Percentiles rank a stretch among this genome's conserved stretches.
These are phyloP conservation scores for Russula vinacea DNA, from an alignment of 768 basidiomycete genomes.

Conservation along the genomic window DNA sequence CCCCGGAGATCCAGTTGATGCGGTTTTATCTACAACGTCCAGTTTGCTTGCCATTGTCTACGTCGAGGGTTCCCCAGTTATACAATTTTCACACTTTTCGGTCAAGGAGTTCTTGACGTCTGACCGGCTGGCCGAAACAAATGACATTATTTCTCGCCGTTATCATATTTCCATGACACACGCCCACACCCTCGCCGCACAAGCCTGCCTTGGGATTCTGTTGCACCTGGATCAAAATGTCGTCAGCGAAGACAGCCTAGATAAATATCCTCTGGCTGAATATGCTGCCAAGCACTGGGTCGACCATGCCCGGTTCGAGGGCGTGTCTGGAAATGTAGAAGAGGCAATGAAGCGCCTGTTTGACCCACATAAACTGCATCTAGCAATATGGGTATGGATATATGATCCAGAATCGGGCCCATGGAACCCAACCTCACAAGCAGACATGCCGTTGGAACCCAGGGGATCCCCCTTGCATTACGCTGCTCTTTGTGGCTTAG, in stretches of 20 bases:
- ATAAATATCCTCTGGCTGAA: background rate
- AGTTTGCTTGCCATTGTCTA: background rate
- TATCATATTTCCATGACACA: background rate
- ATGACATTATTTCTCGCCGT: background rate
- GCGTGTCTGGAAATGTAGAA: background rate
- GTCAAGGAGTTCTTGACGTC: conserved; percentile 13
- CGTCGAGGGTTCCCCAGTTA: background rate
- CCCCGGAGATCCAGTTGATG: background rate
- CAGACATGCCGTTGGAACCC: background rate
- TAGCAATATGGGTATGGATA: conserved; percentile 1
- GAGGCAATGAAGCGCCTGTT: conserved; percentile 1
- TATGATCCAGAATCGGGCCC: background rate
- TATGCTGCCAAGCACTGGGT: conserved; percentile 14
- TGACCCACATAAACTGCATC: background rate
- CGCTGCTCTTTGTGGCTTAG: background rate
- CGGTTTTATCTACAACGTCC: background rate
- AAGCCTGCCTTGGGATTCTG: background rate
- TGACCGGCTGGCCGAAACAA: background rate
- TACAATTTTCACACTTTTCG: conserved; percentile 10
- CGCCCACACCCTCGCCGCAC: background rate
- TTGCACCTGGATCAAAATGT: conserved; percentile 1
- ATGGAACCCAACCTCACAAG: too few relatives aligned
- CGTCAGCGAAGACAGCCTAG: background rate
- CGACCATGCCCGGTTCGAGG: background rate
- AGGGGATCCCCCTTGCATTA: background rate